Base-by-base conservation (phyloP, 257 asterid genomes). In the Nicotiana sylvestris region DNA sequence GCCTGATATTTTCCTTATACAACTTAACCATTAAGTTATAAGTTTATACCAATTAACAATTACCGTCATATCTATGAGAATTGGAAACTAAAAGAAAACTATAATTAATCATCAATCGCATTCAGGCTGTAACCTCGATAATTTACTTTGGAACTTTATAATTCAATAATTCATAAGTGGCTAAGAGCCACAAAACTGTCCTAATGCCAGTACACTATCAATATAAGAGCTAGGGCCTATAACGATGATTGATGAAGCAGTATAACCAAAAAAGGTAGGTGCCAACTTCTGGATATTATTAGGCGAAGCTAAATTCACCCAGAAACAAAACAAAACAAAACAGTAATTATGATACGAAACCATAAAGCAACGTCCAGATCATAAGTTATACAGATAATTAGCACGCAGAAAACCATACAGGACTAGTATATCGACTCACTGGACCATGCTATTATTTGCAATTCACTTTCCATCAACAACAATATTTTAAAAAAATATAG, bases 321-420 rank as follows among this genome's bases (percentile, higher is more conserved):
- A 21, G 21, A 21, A 21, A 21, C 21, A 21, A 21, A 21, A 21
- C 21, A 21, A 21, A 21, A 29, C 30, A 29, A 29, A 49, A 15
- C 0, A 5, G 3, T 0, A 51, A 51, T 51, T 76, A 51, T 8
- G 43, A 51, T 76, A 27, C 13, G 9, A 72, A 46, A 27, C 62
- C 80, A 76, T 76, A 49, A 7, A 29, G 53, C 46, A 29, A 76
- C 29, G 64, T 76, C 80, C 64, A 51, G 4, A 76, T 49, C 46
- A 76, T 51, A 66, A 76, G 18, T 66, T 9, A 66, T 83, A 37
- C 78, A 27, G 51, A 66, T 65, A 84, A 39, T n/a, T 15, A 32
- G 56, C 66, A 82, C 85, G 84, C 84, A 86, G 84, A 82, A 56
- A 77, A 32, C 33, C 66, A 77, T 82, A 82, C 9, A 81, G 87